Base-by-base conservation (phyloP, 257 asterid genomes). In the Hygrophila difformis region DNA sequence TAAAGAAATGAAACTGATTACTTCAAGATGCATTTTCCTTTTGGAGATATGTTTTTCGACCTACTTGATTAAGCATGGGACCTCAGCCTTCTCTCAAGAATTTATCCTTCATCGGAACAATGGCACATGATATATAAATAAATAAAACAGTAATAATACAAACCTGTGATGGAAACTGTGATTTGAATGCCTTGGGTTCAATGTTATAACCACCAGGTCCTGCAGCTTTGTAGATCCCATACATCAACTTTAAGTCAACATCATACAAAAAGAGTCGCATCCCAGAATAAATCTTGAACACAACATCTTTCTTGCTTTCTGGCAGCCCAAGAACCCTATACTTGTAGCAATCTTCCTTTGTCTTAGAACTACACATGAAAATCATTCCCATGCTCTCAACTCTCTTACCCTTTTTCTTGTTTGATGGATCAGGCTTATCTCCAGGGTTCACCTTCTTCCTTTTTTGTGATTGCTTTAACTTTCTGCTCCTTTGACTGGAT, bases 111-210 rank as follows among this genome's bases (percentile, higher is more conserved):
- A 18, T 9, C n/a, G 18, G 29, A 5, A 40, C 38, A 40, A 66
- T 18, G 33, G 50, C 38, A 22, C 47, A 56, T 39, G 39, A 20
- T 36, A 51, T 18, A 39, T 18, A 18, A 29, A 33, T n/a, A 33
- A 5, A 0, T 33, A 5, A 10, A 33, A 3, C 10, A 33, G 2
- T 5, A 33, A 4, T 33, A 14, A 26, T 44, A 67, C 79, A 34
- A 71, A 89, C 98, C 98, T 89, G 98, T 47, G 94, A 68, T 53
- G 98, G 98, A 57, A 75, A 89, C 70, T 82, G 82, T 19, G 93
- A 75, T 39, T 79, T 79, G 75, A 89, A 89, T 58, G 98, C 96
- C 67, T 68, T 79, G 38, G 94, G 94, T 52, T 69, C 75, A 33
- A 89, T 66, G 68, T 89, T 82, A 64, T 70, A 79, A 51, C 98